phyloP scores from a whole-genome alignment of 2,329 filamentous ascomycete genomes.

The Exophiala calicioides region DNA sequence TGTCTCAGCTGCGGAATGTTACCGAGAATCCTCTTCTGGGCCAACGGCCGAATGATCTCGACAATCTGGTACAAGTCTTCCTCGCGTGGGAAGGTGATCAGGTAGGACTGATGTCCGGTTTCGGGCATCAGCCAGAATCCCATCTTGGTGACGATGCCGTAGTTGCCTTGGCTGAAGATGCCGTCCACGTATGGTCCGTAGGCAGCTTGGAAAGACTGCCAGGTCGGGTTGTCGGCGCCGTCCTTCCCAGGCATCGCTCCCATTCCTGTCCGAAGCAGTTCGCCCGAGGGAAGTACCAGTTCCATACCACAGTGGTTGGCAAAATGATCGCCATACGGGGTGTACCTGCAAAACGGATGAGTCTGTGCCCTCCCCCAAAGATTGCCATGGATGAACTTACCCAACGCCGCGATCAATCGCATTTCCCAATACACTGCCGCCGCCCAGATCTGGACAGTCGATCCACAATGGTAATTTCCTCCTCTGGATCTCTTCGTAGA shows the following conservation, averaged over 20 bases:
- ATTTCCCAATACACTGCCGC: conserved; percentile 54
- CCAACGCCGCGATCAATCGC: conserved; percentile 49
- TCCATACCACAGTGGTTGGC: conserved; percentile 49
- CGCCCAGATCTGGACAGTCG: conserved; percentile 52
- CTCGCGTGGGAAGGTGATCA: conserved; percentile 43
- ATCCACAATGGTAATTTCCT: conserved; percentile 48
- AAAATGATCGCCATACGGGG: conserved; percentile 47
- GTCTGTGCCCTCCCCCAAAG: not conserved
- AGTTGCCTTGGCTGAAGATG: conserved; percentile 33
- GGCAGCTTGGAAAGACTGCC: conserved; percentile 31
- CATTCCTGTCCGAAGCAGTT: conserved; percentile 45
- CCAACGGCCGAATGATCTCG: conserved; percentile 41
- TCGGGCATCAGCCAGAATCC: conserved; percentile 34
- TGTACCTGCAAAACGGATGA: conserved; percentile 14
- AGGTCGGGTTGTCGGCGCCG: conserved; percentile 40
- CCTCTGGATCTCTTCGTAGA: conserved; percentile 46
- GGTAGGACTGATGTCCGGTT: conserved; percentile 42
- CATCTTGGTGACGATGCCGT: conserved; percentile 37
- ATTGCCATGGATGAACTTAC: conserved; percentile 11
- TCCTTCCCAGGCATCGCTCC: conserved; percentile 34
- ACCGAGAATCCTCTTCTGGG: conserved; percentile 33
- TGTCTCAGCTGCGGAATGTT: conserved; percentile 37
- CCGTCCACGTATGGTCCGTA: conserved; percentile 44
- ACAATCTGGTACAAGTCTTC: conserved; percentile 40
- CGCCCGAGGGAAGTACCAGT: conserved; percentile 44